Base-by-base conservation (phyloP, 176 grass and related monocot genomes). In the Triticum timopheevii region DNA sequence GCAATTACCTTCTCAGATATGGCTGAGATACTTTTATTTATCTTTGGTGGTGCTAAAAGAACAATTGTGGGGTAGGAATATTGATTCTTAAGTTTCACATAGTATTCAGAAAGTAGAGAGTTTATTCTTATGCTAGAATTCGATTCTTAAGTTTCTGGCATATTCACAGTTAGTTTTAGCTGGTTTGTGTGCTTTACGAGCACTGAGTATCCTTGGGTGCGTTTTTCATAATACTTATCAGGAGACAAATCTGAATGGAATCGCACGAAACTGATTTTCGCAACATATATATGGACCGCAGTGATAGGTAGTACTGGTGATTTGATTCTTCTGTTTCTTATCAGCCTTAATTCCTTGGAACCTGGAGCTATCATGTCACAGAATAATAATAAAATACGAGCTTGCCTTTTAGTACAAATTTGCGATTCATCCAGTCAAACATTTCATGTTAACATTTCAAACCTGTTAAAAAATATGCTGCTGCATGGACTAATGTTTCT, bases 291-390 rank as follows among this genome's bases (percentile, higher is more conserved):
- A 27, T 81, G 36, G 63, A 36, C 31, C 39, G 5, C 39, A 49
- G 64, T 77, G 47, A 36, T 39, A 52, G 80, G 11, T 12, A 52
- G 63, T 54, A 52, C 11, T 6, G 27, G 0, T 56, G 19, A 33
- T 69, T 56, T 69, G 22, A 28, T 69, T 81, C 10, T 5, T 81
- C 34, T 91, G 28, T 76, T 68, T 22, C 61, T 36, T 67, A 77
- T 78, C 80, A 77, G 22, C 20, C 22, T 54, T 36, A 27, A 27
- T 27, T 27, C 27, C 71, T 75, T 17, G 11, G 8, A 87, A 62
- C 62, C 39, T 75, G 22, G 8, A 71, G 30, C 69, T 64, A 39
- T 84, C 47, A 30, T 68, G 44, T 87, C 79, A 58, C 66, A 34
- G 22, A 25, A 54, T 79, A 72, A 47, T 76, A 61, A 12, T 49